These are phyloP conservation scores for Aspergillus baeticus DNA, from an alignment of 495 filamentous ascomycete genomes.

Conservation along the genomic window DNA sequence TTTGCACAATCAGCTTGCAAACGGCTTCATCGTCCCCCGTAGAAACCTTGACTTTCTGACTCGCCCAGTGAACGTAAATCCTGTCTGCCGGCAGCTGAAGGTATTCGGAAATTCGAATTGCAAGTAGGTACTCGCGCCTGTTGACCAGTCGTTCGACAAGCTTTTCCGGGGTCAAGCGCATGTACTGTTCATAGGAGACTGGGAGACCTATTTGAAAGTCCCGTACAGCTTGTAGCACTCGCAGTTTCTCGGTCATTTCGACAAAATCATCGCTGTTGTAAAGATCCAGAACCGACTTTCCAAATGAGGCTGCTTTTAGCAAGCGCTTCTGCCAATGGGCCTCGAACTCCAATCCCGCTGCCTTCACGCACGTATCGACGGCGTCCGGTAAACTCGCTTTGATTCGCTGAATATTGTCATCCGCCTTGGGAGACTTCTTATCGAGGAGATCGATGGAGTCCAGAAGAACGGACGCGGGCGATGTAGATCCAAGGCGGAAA, in stretches of 20 bases:
- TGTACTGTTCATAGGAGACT: constrained; percentile 87
- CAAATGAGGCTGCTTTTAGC: constrained; percentile 91
- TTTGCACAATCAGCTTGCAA: constrained; percentile 81
- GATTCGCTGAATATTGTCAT: constrained; percentile 95
- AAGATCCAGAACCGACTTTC: constrained; percentile 93
- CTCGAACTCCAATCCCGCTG: constrained; percentile 88
- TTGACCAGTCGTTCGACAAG: constrained; percentile 83
- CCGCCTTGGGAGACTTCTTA: constrained; percentile 91
- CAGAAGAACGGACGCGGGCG: constrained; percentile 83
- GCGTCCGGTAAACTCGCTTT: constrained; percentile 82
- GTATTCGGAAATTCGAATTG: constrained; percentile 85
- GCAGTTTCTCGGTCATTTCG: constrained; percentile 92
- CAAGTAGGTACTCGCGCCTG: constrained; percentile 87
- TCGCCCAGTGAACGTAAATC: constrained; percentile 96
- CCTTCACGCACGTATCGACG: constrained; percentile 86
- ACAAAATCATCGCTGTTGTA: constrained; percentile 99
- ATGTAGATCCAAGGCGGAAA: constrained; percentile 82
- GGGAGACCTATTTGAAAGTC: constrained; percentile 90
- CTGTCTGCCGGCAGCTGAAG: constrained; percentile 81
- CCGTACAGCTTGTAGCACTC: constrained; percentile 87
- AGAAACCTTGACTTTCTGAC: constrained; percentile 84
- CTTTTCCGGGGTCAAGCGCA: constrained; percentile 83
- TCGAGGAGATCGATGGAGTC: constrained; percentile 92
- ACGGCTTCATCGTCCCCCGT: constrained; percentile 85
- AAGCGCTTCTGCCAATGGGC: constrained; percentile 92